Evolutionary conservation across 208 protist genomes (phyloP).

Genomic region (Acanthamoeba lenticulata): DNA sequence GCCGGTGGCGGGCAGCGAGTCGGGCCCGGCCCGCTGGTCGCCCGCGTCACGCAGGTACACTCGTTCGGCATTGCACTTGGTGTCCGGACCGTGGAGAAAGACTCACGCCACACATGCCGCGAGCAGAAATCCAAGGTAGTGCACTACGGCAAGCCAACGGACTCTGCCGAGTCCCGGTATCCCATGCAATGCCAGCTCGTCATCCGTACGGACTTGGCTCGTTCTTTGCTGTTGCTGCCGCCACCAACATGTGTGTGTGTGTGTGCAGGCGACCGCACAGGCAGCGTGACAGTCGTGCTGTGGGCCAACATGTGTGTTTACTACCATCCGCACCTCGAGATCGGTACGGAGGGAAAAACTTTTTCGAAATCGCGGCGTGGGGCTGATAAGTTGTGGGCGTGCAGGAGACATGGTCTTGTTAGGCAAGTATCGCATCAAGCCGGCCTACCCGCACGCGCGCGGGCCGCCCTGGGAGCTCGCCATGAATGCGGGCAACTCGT

Average conservation of each 20-base stretch:
- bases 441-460: neutral
- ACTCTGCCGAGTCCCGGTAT: slow-evolving; percentile 1
- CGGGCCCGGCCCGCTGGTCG: neutral
- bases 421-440: slow-evolving; percentile 34
- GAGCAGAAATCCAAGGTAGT: slow-evolving; percentile 17
- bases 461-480: slow-evolving; percentile 39
- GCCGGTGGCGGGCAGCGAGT: neutral
- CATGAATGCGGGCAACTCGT: neutral
- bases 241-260: neutral
- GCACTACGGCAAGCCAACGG: slow-evolving; percentile 38
- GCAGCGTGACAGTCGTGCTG: neutral
- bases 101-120: neutral
- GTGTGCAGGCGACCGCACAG: neutral
- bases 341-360: neutral
- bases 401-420: slow-evolving; percentile 29
- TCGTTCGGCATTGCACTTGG: neutral
- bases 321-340: slow-evolving; percentile 41
- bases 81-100: neutral
- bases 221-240: neutral
- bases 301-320: slow-evolving; percentile 56
- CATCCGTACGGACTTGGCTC: neutral
- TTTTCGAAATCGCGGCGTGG: neutral
- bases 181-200: slow-evolving; percentile 15
- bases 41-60: neutral
- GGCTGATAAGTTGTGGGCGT: neutral